phyloP scores from a whole-genome alignment of 208 protist species.

The Crithidia fasciculata region DNA sequence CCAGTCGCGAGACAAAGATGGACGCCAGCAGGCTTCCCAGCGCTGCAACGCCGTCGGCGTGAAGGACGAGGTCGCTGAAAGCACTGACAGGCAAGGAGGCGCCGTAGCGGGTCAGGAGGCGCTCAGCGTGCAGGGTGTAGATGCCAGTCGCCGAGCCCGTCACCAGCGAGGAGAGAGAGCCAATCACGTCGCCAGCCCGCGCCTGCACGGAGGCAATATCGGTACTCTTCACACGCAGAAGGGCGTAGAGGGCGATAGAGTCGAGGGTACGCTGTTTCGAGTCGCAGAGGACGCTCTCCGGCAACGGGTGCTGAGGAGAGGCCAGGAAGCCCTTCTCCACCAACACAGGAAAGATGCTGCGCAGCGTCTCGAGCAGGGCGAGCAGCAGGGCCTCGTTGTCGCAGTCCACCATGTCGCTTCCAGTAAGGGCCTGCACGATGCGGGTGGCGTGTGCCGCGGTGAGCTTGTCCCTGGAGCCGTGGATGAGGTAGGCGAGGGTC shows the following conservation, averaged over 20 bases:
- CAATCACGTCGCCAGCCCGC: slow-evolving; percentile 41
- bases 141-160: slow-evolving; percentile 61
- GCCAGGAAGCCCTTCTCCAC: slow-evolving; percentile 62
- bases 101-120: slow-evolving; percentile 69
- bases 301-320: slow-evolving; percentile 58
- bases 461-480: slow-evolving; percentile 68
- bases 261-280: slow-evolving; percentile 75
- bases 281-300: slow-evolving; percentile 51
- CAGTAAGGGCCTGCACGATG: slow-evolving; percentile 71
- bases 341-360: slow-evolving; percentile 48
- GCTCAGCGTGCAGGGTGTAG: slow-evolving; percentile 66
- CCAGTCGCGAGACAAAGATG: slow-evolving; percentile 76
- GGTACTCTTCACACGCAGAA: slow-evolving; percentile 63
- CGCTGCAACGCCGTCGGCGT: slow-evolving; percentile 26
- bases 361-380: slow-evolving; percentile 59
- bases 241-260: slow-evolving; percentile 80
- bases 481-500: slow-evolving; percentile 67
- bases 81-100: slow-evolving; percentile 68
- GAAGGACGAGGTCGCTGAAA: slow-evolving; percentile 74
- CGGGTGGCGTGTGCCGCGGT: slow-evolving; percentile 61
- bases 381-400: slow-evolving; percentile 71
- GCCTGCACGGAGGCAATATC: slow-evolving; percentile 49
- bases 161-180: slow-evolving; percentile 59
- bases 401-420: slow-evolving; percentile 63
- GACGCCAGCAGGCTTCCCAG: slow-evolving; percentile 48